Evolutionary conservation across 2,329 filamentous ascomycete species (phyloP).

Genomic region (Trichoderma lentiforme): DNA sequence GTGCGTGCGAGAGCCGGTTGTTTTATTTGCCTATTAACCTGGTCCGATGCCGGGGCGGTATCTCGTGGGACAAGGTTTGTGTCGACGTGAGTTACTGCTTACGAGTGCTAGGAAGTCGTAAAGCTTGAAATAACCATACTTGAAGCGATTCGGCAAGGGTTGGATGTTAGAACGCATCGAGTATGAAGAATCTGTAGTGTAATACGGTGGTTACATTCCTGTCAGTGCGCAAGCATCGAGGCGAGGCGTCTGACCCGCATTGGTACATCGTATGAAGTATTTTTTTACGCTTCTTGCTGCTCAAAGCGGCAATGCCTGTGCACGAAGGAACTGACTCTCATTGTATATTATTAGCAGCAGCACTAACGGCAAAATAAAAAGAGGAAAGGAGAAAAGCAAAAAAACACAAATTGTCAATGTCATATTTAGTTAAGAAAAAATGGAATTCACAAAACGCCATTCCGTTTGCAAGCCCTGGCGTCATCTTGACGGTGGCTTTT

Average conservation of each 20-base stretch:
- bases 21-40: background rate
- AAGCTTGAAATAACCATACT: background rate
- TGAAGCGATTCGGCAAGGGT: background rate
- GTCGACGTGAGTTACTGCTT: background rate
- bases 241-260: background rate
- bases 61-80: background rate
- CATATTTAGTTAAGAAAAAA: background rate
- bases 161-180: background rate
- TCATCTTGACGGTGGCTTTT: slow-evolving; percentile 11
- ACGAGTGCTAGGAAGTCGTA: background rate
- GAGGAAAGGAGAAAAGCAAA: background rate
- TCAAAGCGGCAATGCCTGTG: background rate
- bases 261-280: background rate
- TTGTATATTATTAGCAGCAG: background rate
- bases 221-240: background rate
- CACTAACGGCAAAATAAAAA: background rate
- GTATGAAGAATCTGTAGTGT: background rate
- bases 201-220: background rate
- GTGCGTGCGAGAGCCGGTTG: background rate
- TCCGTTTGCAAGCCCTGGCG: slow-evolving; percentile 5
- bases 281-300: background rate
- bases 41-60: slow-evolving; percentile 9
- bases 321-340: background rate
- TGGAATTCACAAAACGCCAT: background rate
- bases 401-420: background rate